phyloP scores from a whole-genome alignment of 164 flowering plant genomes.

The Berberis vulgaris region DNA sequence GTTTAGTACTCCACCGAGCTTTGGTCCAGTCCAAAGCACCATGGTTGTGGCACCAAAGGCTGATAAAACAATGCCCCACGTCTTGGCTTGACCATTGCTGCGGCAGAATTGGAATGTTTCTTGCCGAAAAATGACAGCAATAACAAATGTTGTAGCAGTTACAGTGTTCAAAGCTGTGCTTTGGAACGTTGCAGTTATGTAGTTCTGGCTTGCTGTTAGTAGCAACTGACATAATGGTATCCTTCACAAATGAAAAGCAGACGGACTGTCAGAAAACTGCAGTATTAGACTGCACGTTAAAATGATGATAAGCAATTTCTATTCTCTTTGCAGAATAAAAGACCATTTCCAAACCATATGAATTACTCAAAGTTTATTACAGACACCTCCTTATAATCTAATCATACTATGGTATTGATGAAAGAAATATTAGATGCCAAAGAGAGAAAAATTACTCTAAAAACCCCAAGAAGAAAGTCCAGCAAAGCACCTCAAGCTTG shows the following conservation, averaged over 20 bases:
- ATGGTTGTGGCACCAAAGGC: slow-evolving; percentile 1
- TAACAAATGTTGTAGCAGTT: neutral
- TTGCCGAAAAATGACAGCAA: slow-evolving; percentile 6
- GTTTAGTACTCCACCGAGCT: neutral
- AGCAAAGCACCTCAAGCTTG: neutral
- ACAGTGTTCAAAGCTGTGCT: neutral
- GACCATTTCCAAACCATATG: too few species aligned
- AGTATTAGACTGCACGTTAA: too few species aligned
- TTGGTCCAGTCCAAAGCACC: slow-evolving; percentile 7
- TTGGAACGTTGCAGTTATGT: slow-evolving; percentile 4
- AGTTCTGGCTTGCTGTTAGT: slow-evolving; percentile 6
- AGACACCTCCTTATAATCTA: too few species aligned
- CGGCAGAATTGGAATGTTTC: slow-evolving; percentile 3
- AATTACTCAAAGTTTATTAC: too few species aligned
- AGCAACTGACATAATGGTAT: slow-evolving; percentile 5
- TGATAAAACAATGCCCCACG: slow-evolving; percentile 6
- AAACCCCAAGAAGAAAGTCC: neutral
- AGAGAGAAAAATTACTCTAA: neutral
- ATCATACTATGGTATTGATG: too few species aligned
- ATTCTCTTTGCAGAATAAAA: neutral
- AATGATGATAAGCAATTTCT: too few species aligned
- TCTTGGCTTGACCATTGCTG: slow-evolving; percentile 6
- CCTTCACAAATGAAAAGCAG: neutral
- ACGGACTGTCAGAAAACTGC: too few species aligned
- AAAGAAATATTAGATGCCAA: neutral